These are phyloP conservation scores for Sparassis latifolia DNA, from an alignment of 1,284 basidiomycete species.

Conservation along the genomic window DNA sequence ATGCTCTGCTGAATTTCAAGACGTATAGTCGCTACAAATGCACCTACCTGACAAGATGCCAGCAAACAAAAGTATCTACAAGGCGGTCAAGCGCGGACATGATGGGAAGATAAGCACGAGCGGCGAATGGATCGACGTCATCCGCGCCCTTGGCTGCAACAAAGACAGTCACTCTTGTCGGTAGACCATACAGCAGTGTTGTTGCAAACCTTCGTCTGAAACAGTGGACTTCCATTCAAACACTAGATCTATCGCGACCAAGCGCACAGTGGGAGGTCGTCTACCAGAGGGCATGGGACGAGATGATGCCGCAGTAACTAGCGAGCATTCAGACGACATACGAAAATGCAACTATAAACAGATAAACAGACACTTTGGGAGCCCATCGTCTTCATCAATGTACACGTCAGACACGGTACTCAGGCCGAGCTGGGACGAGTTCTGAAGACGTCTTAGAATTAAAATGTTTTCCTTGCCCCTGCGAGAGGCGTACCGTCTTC, in stretches of 20 bases:
- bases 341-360: conserved; percentile 3
- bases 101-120: conserved; percentile 20
- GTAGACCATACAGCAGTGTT: no score
- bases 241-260: conserved; percentile 45
- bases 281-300: conserved; percentile 29
- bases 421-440: conserved; percentile 49
- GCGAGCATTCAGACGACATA: conserved; percentile 5
- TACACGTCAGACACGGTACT: conserved; percentile 45
- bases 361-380: conserved; percentile 34
- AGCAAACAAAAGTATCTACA: conserved; percentile 45
- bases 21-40: not conserved
- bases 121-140: conserved; percentile 16
- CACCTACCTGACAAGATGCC: conserved; percentile 54
- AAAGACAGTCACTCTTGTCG: no score
- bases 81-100: conserved; percentile 41
- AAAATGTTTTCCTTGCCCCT: not conserved
- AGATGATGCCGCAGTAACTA: conserved; percentile 42
- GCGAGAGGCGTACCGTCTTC: conserved; percentile 33
- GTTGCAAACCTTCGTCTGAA: not conserved
- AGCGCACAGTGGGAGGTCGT: conserved; percentile 29
- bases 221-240: conserved; percentile 42
- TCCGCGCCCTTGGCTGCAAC: conserved; percentile 1
- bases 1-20: not conserved
- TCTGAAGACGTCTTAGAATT: conserved; percentile 31
- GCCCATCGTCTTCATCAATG: conserved; percentile 36